Percentiles rank a stretch among this genome's conserved stretches.
These are phyloP conservation scores for Filobasidium uniguttulatum DNA, from an alignment of 1,284 basidiomycete genomes.

Conservation along the genomic window DNA sequence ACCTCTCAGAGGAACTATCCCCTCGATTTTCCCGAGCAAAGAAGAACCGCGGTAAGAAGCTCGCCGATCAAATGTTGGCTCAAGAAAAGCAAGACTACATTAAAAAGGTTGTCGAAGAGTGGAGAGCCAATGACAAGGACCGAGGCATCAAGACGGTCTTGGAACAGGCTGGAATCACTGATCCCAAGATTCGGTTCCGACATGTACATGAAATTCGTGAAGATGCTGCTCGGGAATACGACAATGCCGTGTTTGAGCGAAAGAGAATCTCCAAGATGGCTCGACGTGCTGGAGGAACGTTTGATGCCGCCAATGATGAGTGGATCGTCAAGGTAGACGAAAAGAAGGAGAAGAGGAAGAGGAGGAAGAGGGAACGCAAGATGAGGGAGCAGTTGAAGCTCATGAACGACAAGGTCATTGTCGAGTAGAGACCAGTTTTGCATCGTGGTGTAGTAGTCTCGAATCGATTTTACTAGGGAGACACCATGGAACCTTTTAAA, in stretches of 20 bases:
- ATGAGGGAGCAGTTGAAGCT: slow-evolving; percentile 11
- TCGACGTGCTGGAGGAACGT: slow-evolving; percentile 13
- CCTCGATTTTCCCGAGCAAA: slow-evolving; percentile 32
- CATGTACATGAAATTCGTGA: slow-evolving; percentile 32
- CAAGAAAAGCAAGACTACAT: slow-evolving; percentile 17
- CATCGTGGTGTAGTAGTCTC: slow-evolving; percentile 4
- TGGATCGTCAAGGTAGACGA: slow-evolving; percentile 11
- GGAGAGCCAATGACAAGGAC: slow-evolving; percentile 30
- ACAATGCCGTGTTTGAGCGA: slow-evolving; percentile 13
- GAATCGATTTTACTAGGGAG: no score
- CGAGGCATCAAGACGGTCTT: slow-evolving; percentile 20
- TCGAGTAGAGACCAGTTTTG: not conserved
- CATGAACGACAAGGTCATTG: not conserved
- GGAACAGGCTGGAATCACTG: slow-evolving; percentile 23
- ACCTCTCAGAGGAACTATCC: slow-evolving; percentile 32
- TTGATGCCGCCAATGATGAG: slow-evolving; percentile 12
- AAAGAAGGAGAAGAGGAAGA: slow-evolving; percentile 16
- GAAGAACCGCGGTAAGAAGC: slow-evolving; percentile 23
- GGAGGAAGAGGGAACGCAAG: slow-evolving; percentile 17
- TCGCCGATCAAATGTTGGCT: slow-evolving; percentile 20
- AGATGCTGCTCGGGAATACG: slow-evolving; percentile 23
- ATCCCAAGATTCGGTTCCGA: slow-evolving; percentile 23
- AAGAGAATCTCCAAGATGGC: slow-evolving; percentile 14
- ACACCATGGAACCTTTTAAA: no score
- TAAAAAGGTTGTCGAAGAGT: slow-evolving; percentile 20